These are phyloP conservation scores for Aspergillus sp. DNA, from an alignment of 2,329 filamentous ascomycete genomes.

Conservation along the genomic window DNA sequence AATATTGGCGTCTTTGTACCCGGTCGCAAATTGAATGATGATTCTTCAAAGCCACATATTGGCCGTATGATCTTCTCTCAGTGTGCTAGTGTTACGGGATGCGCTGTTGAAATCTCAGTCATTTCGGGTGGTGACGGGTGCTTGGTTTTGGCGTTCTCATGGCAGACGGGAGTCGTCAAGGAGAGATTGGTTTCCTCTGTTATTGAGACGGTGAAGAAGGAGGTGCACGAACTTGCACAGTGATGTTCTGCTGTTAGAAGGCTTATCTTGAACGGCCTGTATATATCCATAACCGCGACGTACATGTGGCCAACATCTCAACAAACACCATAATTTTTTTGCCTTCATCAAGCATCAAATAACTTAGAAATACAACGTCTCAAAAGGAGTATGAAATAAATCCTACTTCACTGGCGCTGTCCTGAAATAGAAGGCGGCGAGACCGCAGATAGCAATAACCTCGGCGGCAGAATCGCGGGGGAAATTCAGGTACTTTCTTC, in stretches of 20 bases:
- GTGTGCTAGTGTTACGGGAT: constrained; percentile 32
- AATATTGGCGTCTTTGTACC: constrained; percentile 37
- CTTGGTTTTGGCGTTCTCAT: constrained; percentile 35
- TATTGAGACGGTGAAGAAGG: constrained; percentile 12
- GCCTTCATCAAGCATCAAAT: no score
- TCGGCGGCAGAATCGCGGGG: constrained; percentile 21
- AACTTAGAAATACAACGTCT: neutral
- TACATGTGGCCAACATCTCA: no score
- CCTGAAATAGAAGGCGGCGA: constrained; percentile 14
- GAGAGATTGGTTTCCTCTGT: constrained; percentile 14
- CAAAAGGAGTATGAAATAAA: no score
- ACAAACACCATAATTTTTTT: no score
- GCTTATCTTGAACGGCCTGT: neutral
- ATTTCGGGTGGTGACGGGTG: constrained; percentile 41
- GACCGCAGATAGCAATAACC: constrained; percentile 6
- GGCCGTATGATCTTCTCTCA: constrained; percentile 42
- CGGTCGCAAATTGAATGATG: constrained; percentile 1
- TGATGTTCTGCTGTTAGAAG: neutral
- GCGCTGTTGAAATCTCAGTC: constrained; percentile 33
- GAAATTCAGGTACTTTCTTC: constrained; percentile 1
- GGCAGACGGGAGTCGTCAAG: constrained; percentile 34
- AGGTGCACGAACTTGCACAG: constrained; percentile 6
- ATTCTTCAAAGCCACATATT: constrained; percentile 20
- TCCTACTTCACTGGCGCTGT: no score
- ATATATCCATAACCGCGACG: no score